phyloP scores from a whole-genome alignment of 1,284 basidiomycete genomes.

The Pseudomicrostroma phylloplanum region DNA sequence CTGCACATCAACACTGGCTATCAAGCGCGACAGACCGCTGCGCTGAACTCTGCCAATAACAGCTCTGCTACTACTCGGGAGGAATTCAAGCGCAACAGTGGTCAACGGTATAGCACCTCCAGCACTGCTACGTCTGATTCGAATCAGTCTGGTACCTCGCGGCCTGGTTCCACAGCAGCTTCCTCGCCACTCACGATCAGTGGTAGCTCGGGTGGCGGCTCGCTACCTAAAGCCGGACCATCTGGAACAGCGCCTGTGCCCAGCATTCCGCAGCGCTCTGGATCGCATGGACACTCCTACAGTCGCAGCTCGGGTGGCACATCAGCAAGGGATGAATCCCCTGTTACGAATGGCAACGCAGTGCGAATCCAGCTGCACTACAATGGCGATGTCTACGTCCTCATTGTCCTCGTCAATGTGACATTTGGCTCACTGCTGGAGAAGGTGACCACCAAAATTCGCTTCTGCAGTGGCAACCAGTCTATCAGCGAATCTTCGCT shows the following conservation, averaged over 20 bases:
- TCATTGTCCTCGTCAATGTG: conserved; percentile 72
- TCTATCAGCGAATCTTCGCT: conserved; percentile 6
- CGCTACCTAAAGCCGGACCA: background rate
- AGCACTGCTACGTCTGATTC: conserved; percentile 34
- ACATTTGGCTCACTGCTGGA: conserved; percentile 76
- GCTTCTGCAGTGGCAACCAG: conserved; percentile 37
- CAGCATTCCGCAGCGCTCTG: background rate
- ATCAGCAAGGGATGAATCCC: background rate
- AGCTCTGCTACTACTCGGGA: background rate
- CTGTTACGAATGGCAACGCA: conserved; percentile 19
- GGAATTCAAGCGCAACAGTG: background rate
- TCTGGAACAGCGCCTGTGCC: conserved; percentile 4
- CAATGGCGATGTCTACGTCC: conserved; percentile 82
- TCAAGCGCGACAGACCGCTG: background rate
- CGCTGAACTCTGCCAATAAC: background rate
- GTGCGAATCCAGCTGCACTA: conserved; percentile 62
- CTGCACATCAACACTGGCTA: conserved; percentile 7
- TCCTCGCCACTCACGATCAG: conserved; percentile 29
- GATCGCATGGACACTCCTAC: background rate
- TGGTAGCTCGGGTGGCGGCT: conserved; percentile 3
- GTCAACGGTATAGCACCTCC: conserved; percentile 31
- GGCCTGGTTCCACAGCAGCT: conserved; percentile 34
- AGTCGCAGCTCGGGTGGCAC: background rate
- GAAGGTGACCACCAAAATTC: conserved; percentile 84
- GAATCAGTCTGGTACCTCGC: conserved; percentile 22